These are phyloP conservation scores for Fusarium setosum DNA, from an alignment of 2,329 filamentous ascomycete species.

Conservation along the genomic window DNA sequence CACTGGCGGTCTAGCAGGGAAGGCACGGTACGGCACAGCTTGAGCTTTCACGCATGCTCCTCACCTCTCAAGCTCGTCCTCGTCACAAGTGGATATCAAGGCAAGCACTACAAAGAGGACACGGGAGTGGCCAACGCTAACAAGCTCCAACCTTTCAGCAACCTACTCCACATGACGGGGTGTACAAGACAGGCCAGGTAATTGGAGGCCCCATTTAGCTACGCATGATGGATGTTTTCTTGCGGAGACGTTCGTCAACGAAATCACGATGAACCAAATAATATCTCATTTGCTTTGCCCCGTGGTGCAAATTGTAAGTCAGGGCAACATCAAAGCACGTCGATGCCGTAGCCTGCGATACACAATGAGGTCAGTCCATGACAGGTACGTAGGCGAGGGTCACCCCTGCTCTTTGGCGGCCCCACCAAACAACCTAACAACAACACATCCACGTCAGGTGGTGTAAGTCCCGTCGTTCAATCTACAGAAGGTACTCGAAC, in stretches of 20 bases:
- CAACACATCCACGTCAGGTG: slow-evolving; percentile 22
- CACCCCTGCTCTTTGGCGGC: slow-evolving; percentile 22
- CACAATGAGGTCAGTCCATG: slow-evolving; percentile 37
- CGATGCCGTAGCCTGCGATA: slow-evolving; percentile 22
- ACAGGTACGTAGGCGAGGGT: slow-evolving; percentile 15
- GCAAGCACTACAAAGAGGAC: slow-evolving; percentile 26
- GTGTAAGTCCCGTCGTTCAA: slow-evolving; percentile 22
- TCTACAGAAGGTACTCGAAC: not conserved
- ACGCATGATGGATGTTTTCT: slow-evolving; percentile 26
- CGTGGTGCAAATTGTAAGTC: slow-evolving; percentile 1
- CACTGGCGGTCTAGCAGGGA: slow-evolving; percentile 35
- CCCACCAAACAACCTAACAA: slow-evolving; percentile 19
- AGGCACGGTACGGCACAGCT: slow-evolving; percentile 29
- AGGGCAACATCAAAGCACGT: slow-evolving; percentile 14
- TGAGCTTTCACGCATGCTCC: slow-evolving; percentile 1
- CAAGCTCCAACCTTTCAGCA: slow-evolving; percentile 9
- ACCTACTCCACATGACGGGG: slow-evolving; percentile 10
- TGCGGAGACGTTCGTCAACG: slow-evolving; percentile 17
- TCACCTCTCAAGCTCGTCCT: slow-evolving; percentile 11
- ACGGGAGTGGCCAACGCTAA: slow-evolving; percentile 37
- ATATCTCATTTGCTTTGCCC: slow-evolving; percentile 6
- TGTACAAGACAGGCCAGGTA: slow-evolving; percentile 12
- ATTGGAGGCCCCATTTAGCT: slow-evolving; percentile 21
- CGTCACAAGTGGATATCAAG: slow-evolving; percentile 29
- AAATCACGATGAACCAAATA: slow-evolving; percentile 26